Evolutionary conservation across 768 basidiomycete genomes (phyloP), one percentile per base, ranked within the genome.

Genomic region (Paxillus rubicundulus): DNA sequence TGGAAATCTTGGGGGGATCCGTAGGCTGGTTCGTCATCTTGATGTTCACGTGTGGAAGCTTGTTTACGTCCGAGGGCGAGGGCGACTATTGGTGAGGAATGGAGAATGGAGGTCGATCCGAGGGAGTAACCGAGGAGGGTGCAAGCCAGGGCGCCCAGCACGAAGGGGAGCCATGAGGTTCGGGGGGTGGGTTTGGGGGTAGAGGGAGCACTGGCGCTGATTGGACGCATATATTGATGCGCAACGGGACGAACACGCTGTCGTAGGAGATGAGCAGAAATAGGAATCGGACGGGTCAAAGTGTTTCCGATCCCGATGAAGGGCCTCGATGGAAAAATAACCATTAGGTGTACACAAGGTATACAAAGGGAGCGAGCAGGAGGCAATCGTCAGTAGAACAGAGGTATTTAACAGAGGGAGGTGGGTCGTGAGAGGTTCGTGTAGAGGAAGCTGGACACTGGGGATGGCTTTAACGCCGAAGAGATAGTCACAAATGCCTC

Each of bases 1-100:
- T 72, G 55, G 55, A 85, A 82, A 47, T 87, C 86, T 17, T 72
- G 59, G 1, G 73, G 70, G 9, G 80, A 70, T 12, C 82, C 86
- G 57, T 81, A 86, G 14, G 59, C 61, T 5, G 70, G 67, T 44
- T 70, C 33, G 13, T 46, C 48, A 6, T 54, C 56, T 17, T 30
- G 40, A 5, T 5, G n/a, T 38, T 30, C 43, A 7, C 5, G n/a
- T 18, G 38, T 13, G 32, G 49, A 27, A 39, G 24, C 18, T 38
- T 38, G 50, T 7, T 2, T 44, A n/a, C 27, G 49, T 34, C 38
- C 20, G 18, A 55, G 33, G 32, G 53, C 56, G 37, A 63, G 41
- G 38, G 44, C 36, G 16, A 30, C 41, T 1, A 56, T 20, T 4
- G 47, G 52, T 12, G 54, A 58, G 55, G 43, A 17, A 30, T n/a